Evolutionary conservation across 768 basidiomycete genomes (phyloP).

Genomic region (Mycena filopes): DNA sequence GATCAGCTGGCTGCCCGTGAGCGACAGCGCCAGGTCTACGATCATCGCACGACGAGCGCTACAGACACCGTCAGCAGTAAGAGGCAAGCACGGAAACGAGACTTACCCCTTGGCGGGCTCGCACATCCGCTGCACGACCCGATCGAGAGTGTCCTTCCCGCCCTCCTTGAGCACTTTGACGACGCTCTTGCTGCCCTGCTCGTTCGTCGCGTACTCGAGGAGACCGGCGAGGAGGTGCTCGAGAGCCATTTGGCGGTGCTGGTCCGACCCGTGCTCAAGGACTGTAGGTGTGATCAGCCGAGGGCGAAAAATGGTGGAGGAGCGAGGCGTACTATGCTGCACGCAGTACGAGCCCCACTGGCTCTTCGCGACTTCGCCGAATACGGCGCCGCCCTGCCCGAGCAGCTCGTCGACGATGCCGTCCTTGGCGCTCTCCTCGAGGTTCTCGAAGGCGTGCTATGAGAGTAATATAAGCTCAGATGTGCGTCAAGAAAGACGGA

Average conservation of each 20-base stretch:
- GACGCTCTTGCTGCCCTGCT: constrained; percentile 88
- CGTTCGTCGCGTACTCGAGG: constrained; percentile 81
- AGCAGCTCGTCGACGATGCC: constrained; percentile 86
- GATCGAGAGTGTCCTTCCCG: constrained; percentile 78
- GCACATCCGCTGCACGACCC: constrained; percentile 83
- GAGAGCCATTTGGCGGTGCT: constrained; percentile 78
- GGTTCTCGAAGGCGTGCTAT: constrained; percentile 70
- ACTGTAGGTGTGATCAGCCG: constrained; percentile 53
- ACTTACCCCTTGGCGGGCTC: constrained; percentile 83
- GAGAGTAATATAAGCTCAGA: too few species aligned
- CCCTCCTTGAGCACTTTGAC: constrained; percentile 89
- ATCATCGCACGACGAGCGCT: constrained; percentile 82
- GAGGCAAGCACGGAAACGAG: not conserved
- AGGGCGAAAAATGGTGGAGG: not conserved
- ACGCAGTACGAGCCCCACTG: constrained; percentile 93
- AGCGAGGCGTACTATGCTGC: constrained; percentile 73
- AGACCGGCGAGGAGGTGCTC: constrained; percentile 80
- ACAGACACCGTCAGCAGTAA: not conserved
- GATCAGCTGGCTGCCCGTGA: constrained; percentile 87
- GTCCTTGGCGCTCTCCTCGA: constrained; percentile 85
- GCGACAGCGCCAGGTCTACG: constrained; percentile 85
- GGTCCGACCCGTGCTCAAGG: constrained; percentile 83
- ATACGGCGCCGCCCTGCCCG: constrained; percentile 72
- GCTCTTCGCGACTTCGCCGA: constrained; percentile 83
- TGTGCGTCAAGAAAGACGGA: not conserved